Evolutionary conservation across 2,329 filamentous ascomycete genomes (phyloP), one percentile per base, ranked within the genome.

Genomic region (Cytospora paraplurivora): DNA sequence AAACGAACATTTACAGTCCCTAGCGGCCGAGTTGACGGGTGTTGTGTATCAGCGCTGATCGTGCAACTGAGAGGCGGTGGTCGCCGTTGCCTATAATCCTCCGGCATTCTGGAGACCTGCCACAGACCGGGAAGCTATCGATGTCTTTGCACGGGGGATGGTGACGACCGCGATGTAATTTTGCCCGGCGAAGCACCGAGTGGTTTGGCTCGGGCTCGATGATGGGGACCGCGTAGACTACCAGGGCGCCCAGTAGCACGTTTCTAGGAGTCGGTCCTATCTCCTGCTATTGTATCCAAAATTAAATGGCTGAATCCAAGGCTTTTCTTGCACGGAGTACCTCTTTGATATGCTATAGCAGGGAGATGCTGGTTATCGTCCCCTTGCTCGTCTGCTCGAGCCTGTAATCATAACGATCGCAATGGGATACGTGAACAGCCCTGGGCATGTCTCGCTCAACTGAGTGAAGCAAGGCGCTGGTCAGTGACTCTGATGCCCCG

Each of bases 131-230:
- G 32, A 50, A 50, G 21, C 6, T 17, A 33, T 58, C 21, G n/a
- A 58, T 21, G 44, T 21, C 7, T 17, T 37, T 33, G 21, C 44
- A 58, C 27, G 56, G 50, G 3, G 21, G 1, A 27, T 33, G 50
- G 35, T 3, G 32, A 7, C 55, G 49, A n/a, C n/a, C 11, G 3
- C 13, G 12, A 7, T 15, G 41, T 10, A 57, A n/a, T 35, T 2
- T 12, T 32, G 38, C 41, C 17, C 55, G 38, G 15, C 38, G 55
- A 12, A 47, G 55, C n/a, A 5, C 33, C 1, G 17, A 32, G 33
- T 56, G 33, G 21, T 44, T 11, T 19, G 55, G 55, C 38, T 56
- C 38, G 17, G 21, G 55, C 34, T 38, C 55, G n/a, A 56, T 33
- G 7, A 34, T 15, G 13, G 38, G 11, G 38, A 35, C 55, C 32